Conservation (phyloP, 305 asterid genomes). For the Rubia occidens region DNA sequence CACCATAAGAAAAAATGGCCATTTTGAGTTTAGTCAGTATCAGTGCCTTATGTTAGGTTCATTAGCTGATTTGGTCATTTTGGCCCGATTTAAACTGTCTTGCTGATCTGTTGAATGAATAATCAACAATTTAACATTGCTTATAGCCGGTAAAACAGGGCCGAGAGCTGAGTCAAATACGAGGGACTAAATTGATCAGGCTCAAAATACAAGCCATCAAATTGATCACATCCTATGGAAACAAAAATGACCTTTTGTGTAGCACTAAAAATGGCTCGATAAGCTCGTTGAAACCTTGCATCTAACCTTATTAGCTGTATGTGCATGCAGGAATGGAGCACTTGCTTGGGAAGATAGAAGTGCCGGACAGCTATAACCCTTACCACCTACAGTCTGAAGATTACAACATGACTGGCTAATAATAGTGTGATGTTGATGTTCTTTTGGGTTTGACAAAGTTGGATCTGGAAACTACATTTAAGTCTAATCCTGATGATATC, state of each 20-base stretch:
- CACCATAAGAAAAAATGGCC: not conserved
- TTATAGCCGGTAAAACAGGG: not conserved
- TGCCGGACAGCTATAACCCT: constrained; percentile 66
- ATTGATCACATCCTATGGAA: not conserved
- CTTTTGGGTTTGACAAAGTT: constrained; percentile 16
- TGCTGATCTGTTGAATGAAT: not conserved
- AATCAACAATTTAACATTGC: not conserved
- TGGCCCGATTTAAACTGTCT: too few relatives aligned
- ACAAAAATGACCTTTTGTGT: not conserved
- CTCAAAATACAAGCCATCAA: not conserved
- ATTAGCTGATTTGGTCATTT: too few relatives aligned
- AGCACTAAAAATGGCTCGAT: not conserved
- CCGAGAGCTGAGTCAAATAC: not conserved
- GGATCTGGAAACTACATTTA: constrained; percentile 6
- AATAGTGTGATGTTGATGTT: not conserved
- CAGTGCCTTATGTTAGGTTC: not conserved
- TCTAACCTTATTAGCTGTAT: not conserved
- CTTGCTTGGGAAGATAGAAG: constrained; percentile 70
- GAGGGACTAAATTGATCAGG: not conserved
- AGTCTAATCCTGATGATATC: constrained; percentile 11
- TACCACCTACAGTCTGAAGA: constrained; percentile 63
- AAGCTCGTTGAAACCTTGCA: not conserved
- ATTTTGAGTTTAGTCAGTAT: not conserved
- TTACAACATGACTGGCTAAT: constrained; percentile 57
- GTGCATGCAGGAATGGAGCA: constrained; percentile 71